Evolutionary conservation across 2,329 filamentous ascomycete species (phyloP), one percentile per base, ranked within the genome.

Genomic region (Ophiocordyceps camponoti-rufipedis): DNA sequence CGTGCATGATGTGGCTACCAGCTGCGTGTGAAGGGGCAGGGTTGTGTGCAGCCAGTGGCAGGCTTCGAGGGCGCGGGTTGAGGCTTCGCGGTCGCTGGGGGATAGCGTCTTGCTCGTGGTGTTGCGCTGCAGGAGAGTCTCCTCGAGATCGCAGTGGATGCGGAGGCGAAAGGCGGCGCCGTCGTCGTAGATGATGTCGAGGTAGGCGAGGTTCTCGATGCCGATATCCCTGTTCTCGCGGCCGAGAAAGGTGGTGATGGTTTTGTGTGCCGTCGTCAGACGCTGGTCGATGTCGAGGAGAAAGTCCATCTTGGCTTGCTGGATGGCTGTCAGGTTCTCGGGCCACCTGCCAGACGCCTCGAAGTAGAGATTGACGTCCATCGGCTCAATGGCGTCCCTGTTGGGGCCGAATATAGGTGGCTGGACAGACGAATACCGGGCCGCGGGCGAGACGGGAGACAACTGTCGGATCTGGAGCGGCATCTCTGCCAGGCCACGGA

Each of bases 291-390:
- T 78, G 53, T 80, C 75, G 4, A 95, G 65, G 4, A 91, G 69
- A 57, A 98, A 94, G 4, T 93, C 91, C 38, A 93, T 75, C 62
- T 98, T 98, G 12, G 87, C 88, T 56, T 87, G 78, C 60, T 98
- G 91, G 46, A 96, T 94, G 5, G 89, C 88, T 4, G 76, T 76
- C 9, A 96, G 65, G 56, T 93, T 86, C 57, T 96, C 88, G 0
- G 91, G 91, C 91, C 91, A 98, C 53, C 85, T 82, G 42, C 79
- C 81, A 7, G 91, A 96, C 5, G 83, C 85, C 64, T 98, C 91
- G 54, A 98, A 96, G 56, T 89, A 88, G 43, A 98, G 71, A 40
- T 87, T 74, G 31, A 93, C 74, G 52, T 93, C 80, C 52, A 88
- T 81, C 0, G 85, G 81, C 28, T 61, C 57, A 45, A 68, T 54